Evolutionary conservation across 345 rosid species (phyloP).

Genomic region (Pseudoturritis turrita): DNA sequence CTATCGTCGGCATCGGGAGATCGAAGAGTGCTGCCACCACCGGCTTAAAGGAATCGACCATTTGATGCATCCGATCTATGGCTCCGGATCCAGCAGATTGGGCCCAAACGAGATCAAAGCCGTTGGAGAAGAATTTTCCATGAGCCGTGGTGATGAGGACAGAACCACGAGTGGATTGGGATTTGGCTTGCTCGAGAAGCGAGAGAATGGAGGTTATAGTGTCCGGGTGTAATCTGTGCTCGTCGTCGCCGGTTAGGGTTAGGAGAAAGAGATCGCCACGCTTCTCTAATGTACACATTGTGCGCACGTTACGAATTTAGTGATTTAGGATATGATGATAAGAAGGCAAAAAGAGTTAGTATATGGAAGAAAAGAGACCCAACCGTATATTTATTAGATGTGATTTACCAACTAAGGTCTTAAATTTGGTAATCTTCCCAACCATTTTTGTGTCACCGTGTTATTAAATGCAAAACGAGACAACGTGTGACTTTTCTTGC

Average conservation of each 20-base stretch:
- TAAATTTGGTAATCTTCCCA: conserved; percentile 28
- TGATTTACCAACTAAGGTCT: background rate
- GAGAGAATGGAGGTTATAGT: conserved; percentile 47
- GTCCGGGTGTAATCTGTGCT: conserved; percentile 57
- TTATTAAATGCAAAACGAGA: conserved; percentile 5
- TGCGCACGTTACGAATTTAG: background rate
- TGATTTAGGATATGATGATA: background rate
- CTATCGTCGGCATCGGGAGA: conserved; percentile 81
- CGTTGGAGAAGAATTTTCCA: conserved; percentile 82
- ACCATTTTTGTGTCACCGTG: conserved; percentile 14
- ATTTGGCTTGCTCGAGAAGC: conserved; percentile 43
- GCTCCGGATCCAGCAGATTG: conserved; percentile 46
- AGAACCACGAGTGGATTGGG: conserved; percentile 59
- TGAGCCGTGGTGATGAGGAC: conserved; percentile 60
- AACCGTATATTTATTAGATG: conserved; percentile 11
- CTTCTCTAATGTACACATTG: conserved; percentile 65
- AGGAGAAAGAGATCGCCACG: conserved; percentile 54
- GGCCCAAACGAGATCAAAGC: conserved; percentile 79
- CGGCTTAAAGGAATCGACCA: conserved; percentile 49
- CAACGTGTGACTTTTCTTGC: background rate
- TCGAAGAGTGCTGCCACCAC: conserved; percentile 51
- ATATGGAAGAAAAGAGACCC: background rate
- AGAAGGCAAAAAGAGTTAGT: background rate
- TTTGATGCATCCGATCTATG: conserved; percentile 41
- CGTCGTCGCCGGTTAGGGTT: conserved; percentile 55